Base-by-base conservation (phyloP, 1,284 basidiomycete species). In the Ceratobasidium sp. region DNA sequence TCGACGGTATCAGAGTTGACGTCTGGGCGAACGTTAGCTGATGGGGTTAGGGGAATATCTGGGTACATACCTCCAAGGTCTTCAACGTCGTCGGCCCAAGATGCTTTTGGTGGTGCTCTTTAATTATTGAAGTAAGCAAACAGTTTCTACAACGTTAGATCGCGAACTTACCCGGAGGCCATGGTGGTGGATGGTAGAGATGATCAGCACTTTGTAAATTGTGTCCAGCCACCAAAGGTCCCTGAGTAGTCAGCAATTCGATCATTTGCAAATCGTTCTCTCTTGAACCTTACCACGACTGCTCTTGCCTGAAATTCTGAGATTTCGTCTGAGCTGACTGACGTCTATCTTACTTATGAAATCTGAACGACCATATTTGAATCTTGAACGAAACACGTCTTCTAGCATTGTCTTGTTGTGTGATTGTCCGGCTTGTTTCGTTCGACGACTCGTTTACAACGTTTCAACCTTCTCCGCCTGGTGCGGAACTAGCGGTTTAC, bases 71-170 rank as follows among this genome's bases (percentile, higher is more conserved):
- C 75, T 88, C 88, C 90, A 75, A 89, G 84, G 73, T 92, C 91
- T 78, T 93, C 91, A 76, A 93, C 88, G 73, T 93, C 91, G 80
- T 93, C 91, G 41, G 92, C 91, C 91, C 91, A 93, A 1, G 90
- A 93, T 14, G 89, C 92, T 84, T 91, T 93, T 70, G 63, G 76
- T 71, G 75, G 66, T 69, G 66, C 66, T 47, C 66, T 69, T 18
- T 23, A 14, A 23, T 14, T 21, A 26, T 23, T n/a, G 30, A 59
- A 4, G 26, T 46, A 9, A 47, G 30, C 13, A 1, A 63, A 52
- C 35, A 4, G 7, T 32, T 18, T n/a, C 6, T 11, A 55, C 16
- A 41, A 35, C 14, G 30, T 11, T 3, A 30, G 18, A 47, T n/a
- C 23, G 13, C n/a, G 1, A 13, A 47, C 66, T 9, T 69, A 69